phyloP scores from a whole-genome alignment of 139 green algal species.

The Volvox reticuliferus region DNA sequence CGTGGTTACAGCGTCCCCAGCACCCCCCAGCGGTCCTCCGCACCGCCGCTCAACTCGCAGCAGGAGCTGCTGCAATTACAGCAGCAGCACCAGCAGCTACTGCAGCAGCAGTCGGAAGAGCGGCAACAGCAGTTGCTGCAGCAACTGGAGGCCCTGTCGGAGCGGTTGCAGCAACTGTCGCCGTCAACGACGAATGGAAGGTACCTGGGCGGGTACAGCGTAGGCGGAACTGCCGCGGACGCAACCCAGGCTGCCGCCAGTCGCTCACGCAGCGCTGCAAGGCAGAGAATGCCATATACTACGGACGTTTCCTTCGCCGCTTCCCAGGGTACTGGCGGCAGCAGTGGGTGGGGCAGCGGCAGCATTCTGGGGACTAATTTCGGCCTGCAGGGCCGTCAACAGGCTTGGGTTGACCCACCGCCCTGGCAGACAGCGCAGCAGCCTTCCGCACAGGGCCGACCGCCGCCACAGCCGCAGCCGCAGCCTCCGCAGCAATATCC shows the following conservation, averaged over 20 bases:
- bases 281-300: neutral
- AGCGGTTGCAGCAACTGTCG: neutral
- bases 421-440: neutral
- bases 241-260: conserved; percentile 2
- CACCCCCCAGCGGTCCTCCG: neutral
- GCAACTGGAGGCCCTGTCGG: neutral
- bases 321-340: neutral
- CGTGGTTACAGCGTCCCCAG: neutral
- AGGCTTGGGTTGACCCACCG: neutral
- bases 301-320: neutral
- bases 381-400: neutral
- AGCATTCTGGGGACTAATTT: neutral
- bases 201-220: conserved; percentile 11
- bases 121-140: neutral
- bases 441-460: neutral
- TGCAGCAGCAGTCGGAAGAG: neutral
- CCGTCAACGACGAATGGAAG: neutral
- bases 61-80: neutral
- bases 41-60: neutral
- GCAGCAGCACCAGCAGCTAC: neutral
- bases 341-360: neutral
- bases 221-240: neutral
- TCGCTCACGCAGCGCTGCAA: neutral
- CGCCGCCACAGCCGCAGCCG: neutral
- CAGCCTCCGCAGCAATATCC: neutral